phyloP scores from a whole-genome alignment of 2,329 filamentous ascomycete genomes.

The Pyrenochaeta sp. region DNA sequence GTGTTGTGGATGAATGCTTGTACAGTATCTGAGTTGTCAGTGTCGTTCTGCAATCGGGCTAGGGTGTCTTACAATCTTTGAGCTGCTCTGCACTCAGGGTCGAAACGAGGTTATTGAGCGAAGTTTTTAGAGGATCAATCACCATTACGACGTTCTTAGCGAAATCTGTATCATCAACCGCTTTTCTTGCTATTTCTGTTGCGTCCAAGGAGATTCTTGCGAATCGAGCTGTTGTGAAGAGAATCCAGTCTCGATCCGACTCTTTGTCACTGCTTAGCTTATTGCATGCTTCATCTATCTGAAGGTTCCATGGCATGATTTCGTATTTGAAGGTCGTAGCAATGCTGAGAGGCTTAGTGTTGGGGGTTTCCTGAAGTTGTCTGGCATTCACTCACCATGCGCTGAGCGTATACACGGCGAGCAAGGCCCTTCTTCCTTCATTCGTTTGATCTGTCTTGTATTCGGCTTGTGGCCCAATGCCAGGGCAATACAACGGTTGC shows the following conservation, averaged over 20 bases:
- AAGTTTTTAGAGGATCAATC: conserved; percentile 18
- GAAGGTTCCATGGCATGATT: conserved; percentile 63
- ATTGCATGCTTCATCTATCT: conserved; percentile 65
- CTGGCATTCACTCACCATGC: conserved; percentile 40
- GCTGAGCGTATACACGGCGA: conserved; percentile 58
- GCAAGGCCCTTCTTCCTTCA: conserved; percentile 59
- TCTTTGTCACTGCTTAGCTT: conserved; percentile 57
- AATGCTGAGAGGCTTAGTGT: conserved; percentile 19
- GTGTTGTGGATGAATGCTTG: conserved; percentile 18
- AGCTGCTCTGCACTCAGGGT: conserved; percentile 11
- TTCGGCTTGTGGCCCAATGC: conserved; percentile 5
- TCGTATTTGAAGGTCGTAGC: conserved; percentile 46
- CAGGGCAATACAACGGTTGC: conserved; percentile 12
- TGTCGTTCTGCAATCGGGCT: neutral
- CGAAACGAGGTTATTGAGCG: conserved; percentile 15
- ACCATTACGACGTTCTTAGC: conserved; percentile 14
- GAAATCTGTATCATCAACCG: conserved; percentile 14
- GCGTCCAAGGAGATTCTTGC: conserved; percentile 32
- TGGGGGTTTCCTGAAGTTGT: conserved; percentile 5
- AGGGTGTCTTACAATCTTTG: conserved; percentile 18
- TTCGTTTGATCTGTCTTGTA: conserved; percentile 43
- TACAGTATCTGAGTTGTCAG: conserved; percentile 12
- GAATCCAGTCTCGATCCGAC: conserved; percentile 57
- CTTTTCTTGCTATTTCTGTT: conserved; percentile 30
- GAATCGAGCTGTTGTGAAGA: conserved; percentile 53